phyloP scores from a whole-genome alignment of 805 yeast genomes.

The Saturnispora zaruensis region DNA sequence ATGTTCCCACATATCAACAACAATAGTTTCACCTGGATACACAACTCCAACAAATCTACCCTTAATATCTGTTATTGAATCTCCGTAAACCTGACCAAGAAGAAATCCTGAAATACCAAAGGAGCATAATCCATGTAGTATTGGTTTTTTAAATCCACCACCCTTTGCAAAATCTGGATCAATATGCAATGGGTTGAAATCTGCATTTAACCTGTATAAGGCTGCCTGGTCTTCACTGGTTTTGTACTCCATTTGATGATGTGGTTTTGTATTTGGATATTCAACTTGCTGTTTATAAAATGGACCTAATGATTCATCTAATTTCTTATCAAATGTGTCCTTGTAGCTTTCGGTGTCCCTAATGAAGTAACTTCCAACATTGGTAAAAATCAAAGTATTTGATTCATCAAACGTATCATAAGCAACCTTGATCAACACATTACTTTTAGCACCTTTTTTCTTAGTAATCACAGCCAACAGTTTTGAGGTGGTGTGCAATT shows the following conservation, averaged over 20 bases:
- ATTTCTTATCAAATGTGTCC: slow-evolving; percentile 35
- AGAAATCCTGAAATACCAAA: slow-evolving; percentile 77
- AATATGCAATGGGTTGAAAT: slow-evolving; percentile 89
- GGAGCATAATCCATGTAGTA: slow-evolving; percentile 85
- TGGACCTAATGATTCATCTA: slow-evolving; percentile 29
- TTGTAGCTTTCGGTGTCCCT: slow-evolving; percentile 61
- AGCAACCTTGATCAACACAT: slow-evolving; percentile 70
- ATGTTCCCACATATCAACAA: slow-evolving; percentile 76
- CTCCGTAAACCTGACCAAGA: slow-evolving; percentile 70
- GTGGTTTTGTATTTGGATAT: slow-evolving; percentile 50
- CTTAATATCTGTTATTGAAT: slow-evolving; percentile 68
- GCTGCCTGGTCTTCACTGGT: slow-evolving; percentile 76
- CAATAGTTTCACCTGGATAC: slow-evolving; percentile 87
- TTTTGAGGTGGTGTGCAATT: slow-evolving; percentile 47
- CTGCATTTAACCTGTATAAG: slow-evolving; percentile 85
- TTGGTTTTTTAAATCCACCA: slow-evolving; percentile 79
- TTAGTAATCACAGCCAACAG: slow-evolving; percentile 77
- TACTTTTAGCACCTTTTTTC: slow-evolving; percentile 44
- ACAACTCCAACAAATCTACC: slow-evolving; percentile 87
- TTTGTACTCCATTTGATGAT: slow-evolving; percentile 48
- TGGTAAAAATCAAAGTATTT: slow-evolving; percentile 63
- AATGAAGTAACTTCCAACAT: slow-evolving; percentile 77
- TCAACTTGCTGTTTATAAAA: slow-evolving; percentile 58
- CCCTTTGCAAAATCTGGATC: slow-evolving; percentile 86
- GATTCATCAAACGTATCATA: slow-evolving; percentile 58